Evolutionary conservation across 805 yeast species (phyloP).

Genomic region (Tanozyma kutaoensis): DNA sequence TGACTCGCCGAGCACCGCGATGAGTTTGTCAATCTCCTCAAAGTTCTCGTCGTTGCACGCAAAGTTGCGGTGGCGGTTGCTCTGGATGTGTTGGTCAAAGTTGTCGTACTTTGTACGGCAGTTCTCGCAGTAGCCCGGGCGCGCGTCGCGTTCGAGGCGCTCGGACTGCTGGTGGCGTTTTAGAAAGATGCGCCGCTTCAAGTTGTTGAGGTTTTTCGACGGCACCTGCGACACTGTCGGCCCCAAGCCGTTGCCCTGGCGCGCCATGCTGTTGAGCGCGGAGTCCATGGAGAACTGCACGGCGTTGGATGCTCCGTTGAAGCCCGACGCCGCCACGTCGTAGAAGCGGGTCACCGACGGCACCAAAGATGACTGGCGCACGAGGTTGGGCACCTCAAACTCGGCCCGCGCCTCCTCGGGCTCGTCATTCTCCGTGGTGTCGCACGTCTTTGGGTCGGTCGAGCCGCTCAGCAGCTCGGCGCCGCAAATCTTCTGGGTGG

Average conservation of each 20-base stretch:
- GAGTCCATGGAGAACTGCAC: conserved; percentile 27
- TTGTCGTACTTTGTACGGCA: conserved; percentile 76
- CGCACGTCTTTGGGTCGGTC: too few species aligned
- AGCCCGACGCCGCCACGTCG: conserved; percentile 28
- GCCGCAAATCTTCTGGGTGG: conserved; percentile 21
- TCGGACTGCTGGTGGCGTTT: conserved; percentile 18
- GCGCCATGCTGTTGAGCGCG: conserved; percentile 18
- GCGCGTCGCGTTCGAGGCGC: conserved; percentile 16
- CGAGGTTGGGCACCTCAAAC: too few species aligned
- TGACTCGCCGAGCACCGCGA: conserved; percentile 20
- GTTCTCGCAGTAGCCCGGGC: conserved; percentile 87
- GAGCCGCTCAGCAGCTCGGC: too few species aligned
- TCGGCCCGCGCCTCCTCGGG: too few species aligned
- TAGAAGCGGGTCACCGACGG: conserved; percentile 4
- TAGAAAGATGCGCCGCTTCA: conserved; percentile 32
- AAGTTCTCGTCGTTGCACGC: conserved; percentile 65
- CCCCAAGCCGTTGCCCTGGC: conserved; percentile 39
- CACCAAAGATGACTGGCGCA: too few species aligned
- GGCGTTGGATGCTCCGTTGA: conserved; percentile 31
- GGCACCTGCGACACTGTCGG: conserved; percentile 46
- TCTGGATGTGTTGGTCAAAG: conserved; percentile 60
- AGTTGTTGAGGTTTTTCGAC: conserved; percentile 34
- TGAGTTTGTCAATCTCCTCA: conserved; percentile 61
- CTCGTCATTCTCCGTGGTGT: too few species aligned
- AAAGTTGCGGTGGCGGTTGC: conserved; percentile 64